These are phyloP conservation scores for Cutaneotrichosporon sp. DNA, from an alignment of 1,284 basidiomycete genomes.

Conservation along the genomic window DNA sequence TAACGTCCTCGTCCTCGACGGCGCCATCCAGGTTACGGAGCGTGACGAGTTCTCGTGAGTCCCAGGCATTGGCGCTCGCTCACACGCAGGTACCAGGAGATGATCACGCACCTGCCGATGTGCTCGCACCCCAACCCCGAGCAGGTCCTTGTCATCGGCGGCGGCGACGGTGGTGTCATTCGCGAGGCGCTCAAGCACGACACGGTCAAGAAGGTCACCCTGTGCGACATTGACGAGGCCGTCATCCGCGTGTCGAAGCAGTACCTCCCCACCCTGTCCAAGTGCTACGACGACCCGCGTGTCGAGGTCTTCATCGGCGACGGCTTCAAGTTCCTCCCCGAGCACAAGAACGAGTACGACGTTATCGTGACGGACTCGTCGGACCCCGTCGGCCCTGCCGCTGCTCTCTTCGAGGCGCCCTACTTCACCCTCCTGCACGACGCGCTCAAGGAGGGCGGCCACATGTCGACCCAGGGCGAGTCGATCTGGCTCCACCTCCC, in stretches of 20 bases:
- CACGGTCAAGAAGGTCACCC: slow-evolving; percentile 82
- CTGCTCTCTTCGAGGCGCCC: slow-evolving; percentile 90
- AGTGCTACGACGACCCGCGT: slow-evolving; percentile 73
- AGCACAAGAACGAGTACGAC: slow-evolving; percentile 87
- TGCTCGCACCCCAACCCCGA: slow-evolving; percentile 94
- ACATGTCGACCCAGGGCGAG: slow-evolving; percentile 95
- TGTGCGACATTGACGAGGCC: slow-evolving; percentile 98
- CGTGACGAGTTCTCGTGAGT: slow-evolving; percentile 95
- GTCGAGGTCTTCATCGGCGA: slow-evolving; percentile 90
- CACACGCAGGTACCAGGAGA: slow-evolving; percentile 84
- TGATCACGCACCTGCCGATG: slow-evolving; percentile 95
- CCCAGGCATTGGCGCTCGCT: not conserved
- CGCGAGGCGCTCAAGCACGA: slow-evolving; percentile 96
- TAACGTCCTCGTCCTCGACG: slow-evolving; percentile 93
- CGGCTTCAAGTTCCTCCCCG: slow-evolving; percentile 93
- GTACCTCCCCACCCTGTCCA: slow-evolving; percentile 92
- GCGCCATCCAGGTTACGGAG: slow-evolving; percentile 94
- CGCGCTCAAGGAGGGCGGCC: slow-evolving; percentile 81
- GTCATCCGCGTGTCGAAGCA: slow-evolving; percentile 91
- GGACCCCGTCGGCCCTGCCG: slow-evolving; percentile 94
- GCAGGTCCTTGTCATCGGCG: slow-evolving; percentile 93
- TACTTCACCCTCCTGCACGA: slow-evolving; percentile 94
- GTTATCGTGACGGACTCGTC: slow-evolving; percentile 99
- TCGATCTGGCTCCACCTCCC: slow-evolving; percentile 92
- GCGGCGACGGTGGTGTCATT: slow-evolving; percentile 93